A percentile compares a stretch with the other conserved stretches of the same genome.
phyloP scores from a whole-genome alignment of 371 early-diverging fungal species.

The Actinomortierella wolfii region DNA sequence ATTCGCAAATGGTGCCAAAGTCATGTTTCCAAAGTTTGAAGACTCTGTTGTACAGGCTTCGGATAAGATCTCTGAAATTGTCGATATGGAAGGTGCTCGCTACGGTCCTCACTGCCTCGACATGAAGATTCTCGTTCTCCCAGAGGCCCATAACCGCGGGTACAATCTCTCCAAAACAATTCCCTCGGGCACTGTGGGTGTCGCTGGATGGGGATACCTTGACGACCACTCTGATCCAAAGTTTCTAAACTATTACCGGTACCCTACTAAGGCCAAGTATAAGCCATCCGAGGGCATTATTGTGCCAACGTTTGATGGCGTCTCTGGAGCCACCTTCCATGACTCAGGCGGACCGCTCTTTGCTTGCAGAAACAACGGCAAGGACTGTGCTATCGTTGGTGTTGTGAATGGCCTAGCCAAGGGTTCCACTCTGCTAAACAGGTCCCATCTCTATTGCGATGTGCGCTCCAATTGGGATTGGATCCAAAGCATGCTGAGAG shows the following conservation, averaged over 20 bases:
- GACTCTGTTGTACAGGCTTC: conserved; percentile 12
- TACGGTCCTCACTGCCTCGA: conserved; percentile 10
- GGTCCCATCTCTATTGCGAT: conserved; percentile 6
- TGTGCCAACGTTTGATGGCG: conserved; percentile 11
- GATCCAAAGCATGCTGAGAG: conserved; percentile 3
- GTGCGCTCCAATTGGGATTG: conserved; percentile 15
- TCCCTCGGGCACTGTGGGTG: neutral
- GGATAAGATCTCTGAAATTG: neutral
- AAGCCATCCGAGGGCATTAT: neutral
- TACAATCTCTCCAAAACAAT: conserved; percentile 6
- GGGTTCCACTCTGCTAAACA: conserved; percentile 10
- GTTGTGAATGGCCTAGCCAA: conserved; percentile 4
- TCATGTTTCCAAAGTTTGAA: conserved; percentile 7
- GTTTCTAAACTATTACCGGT: conserved; percentile 4
- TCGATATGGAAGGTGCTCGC: neutral
- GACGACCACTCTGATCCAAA: conserved; percentile 8
- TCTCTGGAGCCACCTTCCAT: conserved; percentile 11
- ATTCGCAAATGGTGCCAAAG: conserved; percentile 3
- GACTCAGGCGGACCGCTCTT: conserved; percentile 17
- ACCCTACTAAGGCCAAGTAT: neutral
- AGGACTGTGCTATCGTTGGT: conserved; percentile 5
- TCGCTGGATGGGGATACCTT: conserved; percentile 11
- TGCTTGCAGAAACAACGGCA: conserved; percentile 4
- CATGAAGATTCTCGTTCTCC: conserved; percentile 13
- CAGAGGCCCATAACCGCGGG: conserved; percentile 6